Conservation (phyloP, 2,329 filamentous ascomycete genomes). For the Penicillium occitanis region DNA sequence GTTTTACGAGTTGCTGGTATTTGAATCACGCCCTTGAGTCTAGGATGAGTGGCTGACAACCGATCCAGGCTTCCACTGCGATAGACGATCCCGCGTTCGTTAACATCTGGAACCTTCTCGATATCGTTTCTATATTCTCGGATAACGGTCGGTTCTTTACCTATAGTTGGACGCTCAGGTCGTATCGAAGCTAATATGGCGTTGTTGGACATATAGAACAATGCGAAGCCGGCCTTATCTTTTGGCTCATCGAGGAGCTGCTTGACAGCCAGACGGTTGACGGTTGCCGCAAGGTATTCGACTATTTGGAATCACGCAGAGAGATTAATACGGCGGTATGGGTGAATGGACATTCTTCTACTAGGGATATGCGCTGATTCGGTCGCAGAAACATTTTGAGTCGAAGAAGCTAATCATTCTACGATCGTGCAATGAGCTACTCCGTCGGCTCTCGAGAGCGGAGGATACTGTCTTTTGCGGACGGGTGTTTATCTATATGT, state of each 20-base stretch:
- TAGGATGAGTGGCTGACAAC: slow-evolving; percentile 30
- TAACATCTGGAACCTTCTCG: slow-evolving; percentile 87
- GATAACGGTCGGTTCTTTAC: slow-evolving; percentile 66
- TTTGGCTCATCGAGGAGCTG: slow-evolving; percentile 91
- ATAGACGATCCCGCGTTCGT: slow-evolving; percentile 79
- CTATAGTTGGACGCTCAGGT: neutral
- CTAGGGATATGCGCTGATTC: slow-evolving; percentile 26
- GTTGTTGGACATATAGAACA: slow-evolving; percentile 40
- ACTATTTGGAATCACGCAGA: slow-evolving; percentile 89
- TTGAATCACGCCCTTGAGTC: neutral
- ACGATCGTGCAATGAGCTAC: slow-evolving; percentile 90
- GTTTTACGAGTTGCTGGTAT: slow-evolving; percentile 78
- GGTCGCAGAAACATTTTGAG: slow-evolving; percentile 63
- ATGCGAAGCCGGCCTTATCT: slow-evolving; percentile 76
- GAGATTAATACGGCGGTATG: slow-evolving; percentile 78
- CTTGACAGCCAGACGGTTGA: slow-evolving; percentile 94
- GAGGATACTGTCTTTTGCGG: slow-evolving; percentile 98
- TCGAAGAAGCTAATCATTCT: slow-evolving; percentile 86
- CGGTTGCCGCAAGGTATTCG: slow-evolving; percentile 86
- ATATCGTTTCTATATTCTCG: slow-evolving; percentile 84
- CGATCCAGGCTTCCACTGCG: slow-evolving; percentile 63
- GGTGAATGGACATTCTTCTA: slow-evolving; percentile 6
- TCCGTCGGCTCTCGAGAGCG: slow-evolving; percentile 89
- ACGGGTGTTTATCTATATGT: slow-evolving; percentile 96
- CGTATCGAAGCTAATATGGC: slow-evolving; percentile 26